Evolutionary conservation across 1,284 basidiomycete genomes (phyloP).

Genomic region (Gomphus sp.): DNA sequence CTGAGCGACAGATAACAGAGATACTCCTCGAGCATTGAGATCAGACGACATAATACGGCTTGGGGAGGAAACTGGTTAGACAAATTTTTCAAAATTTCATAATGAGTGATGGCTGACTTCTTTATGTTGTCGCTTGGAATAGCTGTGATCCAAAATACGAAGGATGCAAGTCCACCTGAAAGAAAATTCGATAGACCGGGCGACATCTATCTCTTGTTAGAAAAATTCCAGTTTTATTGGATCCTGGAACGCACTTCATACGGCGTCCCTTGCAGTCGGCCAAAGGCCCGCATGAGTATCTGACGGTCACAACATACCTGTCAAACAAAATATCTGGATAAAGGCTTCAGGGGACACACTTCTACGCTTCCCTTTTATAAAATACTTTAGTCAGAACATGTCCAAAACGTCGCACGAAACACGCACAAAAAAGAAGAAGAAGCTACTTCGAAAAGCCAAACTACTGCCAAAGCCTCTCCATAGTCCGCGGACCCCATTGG

Average conservation of each 20-base stretch:
- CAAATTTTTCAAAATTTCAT: not conserved
- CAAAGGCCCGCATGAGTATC: constrained; percentile 51
- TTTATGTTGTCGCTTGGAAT: constrained; percentile 75
- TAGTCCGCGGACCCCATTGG: constrained; percentile 49
- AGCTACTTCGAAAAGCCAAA: constrained; percentile 52
- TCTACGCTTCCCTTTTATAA: not conserved
- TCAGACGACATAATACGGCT: constrained; percentile 56
- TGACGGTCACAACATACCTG: constrained; percentile 16
- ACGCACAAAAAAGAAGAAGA: constrained; percentile 57
- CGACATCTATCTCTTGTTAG: constrained; percentile 34
- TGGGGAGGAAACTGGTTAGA: constrained; percentile 1
- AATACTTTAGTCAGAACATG: not conserved
- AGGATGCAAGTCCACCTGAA: constrained; percentile 55
- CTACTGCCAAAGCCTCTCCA: constrained; percentile 61
- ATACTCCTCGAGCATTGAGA: constrained; percentile 33
- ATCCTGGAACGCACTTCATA: constrained; percentile 35
- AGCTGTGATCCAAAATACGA: constrained; percentile 58
- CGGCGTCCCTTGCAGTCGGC: constrained; percentile 38
- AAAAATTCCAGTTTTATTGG: not conserved
- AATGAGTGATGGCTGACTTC: constrained; percentile 40
- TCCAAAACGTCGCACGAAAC: not conserved
- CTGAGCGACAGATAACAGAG: constrained; percentile 37
- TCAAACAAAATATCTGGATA: not conserved
- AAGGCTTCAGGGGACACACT: not conserved
- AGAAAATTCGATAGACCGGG: constrained; percentile 60